These are phyloP conservation scores for Hypoxylon trugodes DNA, from an alignment of 495 filamentous ascomycete genomes.

Conservation along the genomic window DNA sequence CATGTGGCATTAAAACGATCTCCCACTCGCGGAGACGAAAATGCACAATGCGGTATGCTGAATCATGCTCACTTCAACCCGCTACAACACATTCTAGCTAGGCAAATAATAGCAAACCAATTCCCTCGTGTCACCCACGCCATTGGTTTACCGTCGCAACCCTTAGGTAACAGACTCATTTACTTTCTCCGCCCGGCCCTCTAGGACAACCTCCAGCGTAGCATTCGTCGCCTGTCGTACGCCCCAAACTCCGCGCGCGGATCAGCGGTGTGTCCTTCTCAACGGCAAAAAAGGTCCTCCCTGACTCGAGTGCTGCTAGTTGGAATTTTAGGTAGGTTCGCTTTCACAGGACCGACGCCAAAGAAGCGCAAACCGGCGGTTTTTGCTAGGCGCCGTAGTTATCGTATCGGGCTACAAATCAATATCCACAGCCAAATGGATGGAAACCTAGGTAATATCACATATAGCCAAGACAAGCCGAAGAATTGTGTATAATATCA, in stretches of 20 bases:
- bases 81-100: slow-evolving; percentile 5
- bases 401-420: neutral
- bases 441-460: no score
- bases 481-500: neutral
- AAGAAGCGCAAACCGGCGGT: neutral
- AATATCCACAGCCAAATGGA: neutral
- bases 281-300: neutral
- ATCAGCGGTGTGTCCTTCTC: slow-evolving; percentile 12
- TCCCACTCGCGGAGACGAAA: slow-evolving; percentile 16
- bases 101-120: slow-evolving; percentile 23
- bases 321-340: neutral
- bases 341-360: neutral
- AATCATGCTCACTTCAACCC: slow-evolving; percentile 22
- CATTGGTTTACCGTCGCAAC: slow-evolving; percentile 11
- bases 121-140: slow-evolving; percentile 27
- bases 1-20: slow-evolving; percentile 23
- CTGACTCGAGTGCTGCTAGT: neutral
- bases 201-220: slow-evolving; percentile 2
- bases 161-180: slow-evolving; percentile 13
- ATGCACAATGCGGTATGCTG: slow-evolving; percentile 8
- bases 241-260: neutral
- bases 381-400: neutral
- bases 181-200: slow-evolving; percentile 17
- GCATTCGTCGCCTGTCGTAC: slow-evolving; percentile 7
- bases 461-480: no score